Base-by-base conservation (phyloP, 768 basidiomycete genomes). In the Postia placenta region DNA sequence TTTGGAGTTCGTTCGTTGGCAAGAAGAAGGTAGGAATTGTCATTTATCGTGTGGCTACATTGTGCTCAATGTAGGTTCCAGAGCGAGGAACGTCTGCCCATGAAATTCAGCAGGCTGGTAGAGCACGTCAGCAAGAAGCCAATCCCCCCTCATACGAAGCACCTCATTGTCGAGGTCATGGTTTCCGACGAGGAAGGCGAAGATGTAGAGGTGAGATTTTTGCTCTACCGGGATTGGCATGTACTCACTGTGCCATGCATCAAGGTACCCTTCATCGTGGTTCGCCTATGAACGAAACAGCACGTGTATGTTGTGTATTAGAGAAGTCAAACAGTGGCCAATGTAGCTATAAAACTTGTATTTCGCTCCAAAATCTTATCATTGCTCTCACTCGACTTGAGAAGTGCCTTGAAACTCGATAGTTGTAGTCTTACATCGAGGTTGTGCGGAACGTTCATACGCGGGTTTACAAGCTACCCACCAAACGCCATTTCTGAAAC, bases 61-160 rank as follows among this genome's bases (percentile, higher is more conserved):
- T 19, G 19, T 50, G 35, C 40, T 23, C 45, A 35, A 43, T 54
- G 43, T 47, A 27, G 52, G 12, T n/a, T 39, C n/a, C 61, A 95
- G 92, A 86, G 86, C 59, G 83, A 91, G 40, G 93, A 95, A 63
- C 77, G 94, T 45, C 65, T 95, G 54, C 78, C 80, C 5, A 87
- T 96, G 91, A 85, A 79, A 60, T 91, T 99, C 71, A 89, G 83
- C 65, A 82, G 85, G 52, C 75, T 99, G 24, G 93, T 95, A 9
- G 95, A 97, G 66, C 77, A 78, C 47, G 92, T 99, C 49, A 92
- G 88, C 74, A 97, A 91, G 81, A 97, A 94, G 70, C 81, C 92
- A 5, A 78, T 98, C 51, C 84, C 84, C 11, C 79, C 87, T 7
- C 84, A 92, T 62, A 76, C 78, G 50, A 92, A 83, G 61, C 85